A percentile compares a stretch with the other conserved stretches of the same genome.
Conservation (phyloP, 2,329 filamentous ascomycete genomes). For the Trichoderma sp. region DNA sequence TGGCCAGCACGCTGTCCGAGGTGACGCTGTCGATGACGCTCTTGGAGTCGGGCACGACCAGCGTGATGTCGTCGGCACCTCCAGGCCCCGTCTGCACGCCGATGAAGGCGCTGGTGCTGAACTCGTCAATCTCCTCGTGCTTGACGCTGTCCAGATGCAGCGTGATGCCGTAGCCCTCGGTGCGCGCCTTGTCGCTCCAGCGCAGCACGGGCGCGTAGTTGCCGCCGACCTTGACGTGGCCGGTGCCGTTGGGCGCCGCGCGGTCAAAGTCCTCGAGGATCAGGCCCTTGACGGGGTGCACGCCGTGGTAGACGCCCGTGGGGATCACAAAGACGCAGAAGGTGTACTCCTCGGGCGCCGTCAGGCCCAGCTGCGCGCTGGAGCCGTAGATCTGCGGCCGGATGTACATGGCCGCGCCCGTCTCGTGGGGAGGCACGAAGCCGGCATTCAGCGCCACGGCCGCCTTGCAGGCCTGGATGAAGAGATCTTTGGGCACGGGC, state of each 20-base stretch:
- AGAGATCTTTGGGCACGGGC: slow-evolving; percentile 72
- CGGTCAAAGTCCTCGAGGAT: slow-evolving; percentile 94
- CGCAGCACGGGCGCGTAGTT: slow-evolving; percentile 93
- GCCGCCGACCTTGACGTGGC: slow-evolving; percentile 89
- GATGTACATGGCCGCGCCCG: slow-evolving; percentile 89
- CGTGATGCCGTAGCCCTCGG: slow-evolving; percentile 87
- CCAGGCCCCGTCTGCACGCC: slow-evolving; percentile 62
- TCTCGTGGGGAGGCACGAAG: slow-evolving; percentile 86
- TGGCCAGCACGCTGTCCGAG: slow-evolving; percentile 73
- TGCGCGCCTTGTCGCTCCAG: slow-evolving; percentile 79
- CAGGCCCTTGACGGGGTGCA: slow-evolving; percentile 80
- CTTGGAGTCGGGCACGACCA: slow-evolving; percentile 85
- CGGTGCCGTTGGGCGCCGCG: slow-evolving; percentile 86
- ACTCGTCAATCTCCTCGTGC: slow-evolving; percentile 88
- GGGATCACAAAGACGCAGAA: slow-evolving; percentile 90
- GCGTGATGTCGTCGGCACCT: slow-evolving; percentile 61
- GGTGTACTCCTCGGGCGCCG: slow-evolving; percentile 86
- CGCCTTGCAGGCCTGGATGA: slow-evolving; percentile 73
- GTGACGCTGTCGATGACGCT: slow-evolving; percentile 89
- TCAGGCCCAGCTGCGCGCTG: slow-evolving; percentile 82
- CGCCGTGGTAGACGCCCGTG: slow-evolving; percentile 91
- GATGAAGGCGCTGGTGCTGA: slow-evolving; percentile 91
- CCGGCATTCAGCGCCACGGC: slow-evolving; percentile 87
- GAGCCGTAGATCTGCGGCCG: slow-evolving; percentile 87
- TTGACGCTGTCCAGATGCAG: slow-evolving; percentile 86